Conservation (phyloP, 2,329 filamentous ascomycete species). For the Purpureocillium takamizusanense region DNA sequence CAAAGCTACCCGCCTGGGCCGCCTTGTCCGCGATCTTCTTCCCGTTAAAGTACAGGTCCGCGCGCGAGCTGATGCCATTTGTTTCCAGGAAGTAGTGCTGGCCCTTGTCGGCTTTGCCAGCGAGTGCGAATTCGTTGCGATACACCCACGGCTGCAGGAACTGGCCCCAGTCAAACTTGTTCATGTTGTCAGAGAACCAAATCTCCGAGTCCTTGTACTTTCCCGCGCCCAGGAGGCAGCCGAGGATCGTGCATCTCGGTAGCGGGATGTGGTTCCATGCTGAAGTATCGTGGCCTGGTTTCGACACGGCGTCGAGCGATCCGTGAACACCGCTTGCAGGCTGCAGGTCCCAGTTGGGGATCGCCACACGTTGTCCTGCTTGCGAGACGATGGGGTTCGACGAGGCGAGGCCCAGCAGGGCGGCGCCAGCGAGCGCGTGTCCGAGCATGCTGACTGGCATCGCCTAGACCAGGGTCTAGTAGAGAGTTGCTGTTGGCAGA, state of each 20-base stretch:
- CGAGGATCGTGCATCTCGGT: constrained; percentile 46
- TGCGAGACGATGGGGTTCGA: constrained; percentile 8
- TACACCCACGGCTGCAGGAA: constrained; percentile 52
- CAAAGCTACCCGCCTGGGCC: constrained; percentile 47
- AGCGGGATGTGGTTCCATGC: constrained; percentile 40
- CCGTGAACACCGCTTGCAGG: constrained; percentile 27
- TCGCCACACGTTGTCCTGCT: constrained; percentile 18
- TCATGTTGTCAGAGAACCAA: constrained; percentile 44
- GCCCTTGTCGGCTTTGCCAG: constrained; percentile 9
- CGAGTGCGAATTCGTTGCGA: constrained; percentile 39
- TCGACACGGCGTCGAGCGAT: constrained; percentile 29
- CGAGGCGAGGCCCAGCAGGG: not conserved
- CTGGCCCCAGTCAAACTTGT: constrained; percentile 30
- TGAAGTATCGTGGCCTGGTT: constrained; percentile 32
- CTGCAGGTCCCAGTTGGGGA: constrained; percentile 40
- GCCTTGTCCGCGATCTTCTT: constrained; percentile 36
- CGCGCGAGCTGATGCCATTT: constrained; percentile 50
- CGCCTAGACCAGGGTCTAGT: too few relatives aligned
- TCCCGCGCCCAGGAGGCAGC: constrained; percentile 41
- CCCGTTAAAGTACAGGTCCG: constrained; percentile 53
- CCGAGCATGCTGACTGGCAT: too few relatives aligned
- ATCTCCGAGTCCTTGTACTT: constrained; percentile 43
- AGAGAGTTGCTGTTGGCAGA: too few relatives aligned
- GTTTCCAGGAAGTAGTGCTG: constrained; percentile 45
- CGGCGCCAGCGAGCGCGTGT: too few relatives aligned